Percentiles rank a stretch among this genome's conserved stretches.
Conservation (phyloP, 345 rosid genomes). For the Eucalyptus victrix region DNA sequence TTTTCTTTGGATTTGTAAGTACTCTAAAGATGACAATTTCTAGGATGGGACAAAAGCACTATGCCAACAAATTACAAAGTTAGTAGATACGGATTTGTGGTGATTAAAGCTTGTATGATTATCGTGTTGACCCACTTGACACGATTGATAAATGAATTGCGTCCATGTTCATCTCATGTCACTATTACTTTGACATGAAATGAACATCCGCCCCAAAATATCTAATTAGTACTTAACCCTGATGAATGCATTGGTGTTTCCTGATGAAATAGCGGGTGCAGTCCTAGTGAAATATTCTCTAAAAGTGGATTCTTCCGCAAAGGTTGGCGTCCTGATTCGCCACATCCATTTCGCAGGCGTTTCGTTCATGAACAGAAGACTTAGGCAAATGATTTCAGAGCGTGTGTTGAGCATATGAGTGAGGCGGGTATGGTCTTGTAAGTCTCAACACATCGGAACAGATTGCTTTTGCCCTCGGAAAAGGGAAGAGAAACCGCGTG, state of each 20-base stretch:
- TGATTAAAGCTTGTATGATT: not conserved
- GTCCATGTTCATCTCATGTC: not conserved
- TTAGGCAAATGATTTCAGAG: not conserved
- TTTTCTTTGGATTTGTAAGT: not conserved
- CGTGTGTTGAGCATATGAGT: not conserved
- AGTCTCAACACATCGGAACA: not conserved
- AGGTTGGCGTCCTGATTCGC: not conserved
- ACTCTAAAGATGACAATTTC: not conserved
- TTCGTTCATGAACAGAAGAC: not conserved
- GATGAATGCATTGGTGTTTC: not conserved
- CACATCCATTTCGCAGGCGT: not conserved
- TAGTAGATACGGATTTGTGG: rapidly evolving
- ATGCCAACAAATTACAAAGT: not conserved
- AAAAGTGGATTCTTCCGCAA: not conserved
- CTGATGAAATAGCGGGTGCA: not conserved
- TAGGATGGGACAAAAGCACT: not conserved
- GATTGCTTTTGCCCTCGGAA: not conserved
- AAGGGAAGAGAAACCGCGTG: not conserved
- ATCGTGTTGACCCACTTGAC: not conserved
- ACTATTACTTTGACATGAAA: not conserved
- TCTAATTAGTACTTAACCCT: not conserved
- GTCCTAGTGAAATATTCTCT: not conserved
- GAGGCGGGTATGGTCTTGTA: not conserved
- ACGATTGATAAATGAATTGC: not conserved
- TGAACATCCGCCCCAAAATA: not conserved